Evolutionary conservation across 495 filamentous ascomycete genomes (phyloP), one percentile per base, ranked within the genome.

Genomic region (Aspergillus leporis): DNA sequence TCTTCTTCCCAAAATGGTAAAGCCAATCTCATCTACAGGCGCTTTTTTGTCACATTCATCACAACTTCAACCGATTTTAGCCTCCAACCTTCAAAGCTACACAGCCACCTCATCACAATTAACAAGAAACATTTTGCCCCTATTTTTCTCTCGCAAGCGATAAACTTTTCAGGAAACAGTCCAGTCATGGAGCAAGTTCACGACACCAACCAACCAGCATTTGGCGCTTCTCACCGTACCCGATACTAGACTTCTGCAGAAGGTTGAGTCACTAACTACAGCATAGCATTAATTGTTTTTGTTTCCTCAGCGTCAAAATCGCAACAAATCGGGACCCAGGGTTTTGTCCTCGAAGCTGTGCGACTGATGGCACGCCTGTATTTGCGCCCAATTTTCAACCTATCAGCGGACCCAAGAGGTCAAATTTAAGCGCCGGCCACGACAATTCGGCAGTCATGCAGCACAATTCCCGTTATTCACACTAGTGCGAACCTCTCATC

Each of bases 371-470:
- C 51, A 47, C 25, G 14, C 40, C 14, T 18, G 28, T 18, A 10
- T 30, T 45, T 53, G 51, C 47, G 22, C 52, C 52, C 58, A 38
- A 43, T 40, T 36, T 51, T 40, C 58, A 59, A 56, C 53, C 59
- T 50, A 55, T 56, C 60, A 51, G 30, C 50, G 28, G 54, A 47
- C 38, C 62, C 56, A 54, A 49, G 53, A 61, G 59, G 56, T 60
- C 51, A 43, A 49, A 13, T 43, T 65, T 67, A 70, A 67, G 60
- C 67, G 67, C 67, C 64, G 53, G 51, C 58, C 53, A 52, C 23
- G 45, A 53, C 51, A 61, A 56, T 53, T 48, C 58, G 58, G 56
- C 51, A 41, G 46, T 45, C 51, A 56, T 60, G 55, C 60, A 61
- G 40, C 9, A 53, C 51, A 55, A 58, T 60, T 58, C 53, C 49